phyloP scores from a whole-genome alignment of 179 eudicot species.

The Sideroxylon spinosum region DNA sequence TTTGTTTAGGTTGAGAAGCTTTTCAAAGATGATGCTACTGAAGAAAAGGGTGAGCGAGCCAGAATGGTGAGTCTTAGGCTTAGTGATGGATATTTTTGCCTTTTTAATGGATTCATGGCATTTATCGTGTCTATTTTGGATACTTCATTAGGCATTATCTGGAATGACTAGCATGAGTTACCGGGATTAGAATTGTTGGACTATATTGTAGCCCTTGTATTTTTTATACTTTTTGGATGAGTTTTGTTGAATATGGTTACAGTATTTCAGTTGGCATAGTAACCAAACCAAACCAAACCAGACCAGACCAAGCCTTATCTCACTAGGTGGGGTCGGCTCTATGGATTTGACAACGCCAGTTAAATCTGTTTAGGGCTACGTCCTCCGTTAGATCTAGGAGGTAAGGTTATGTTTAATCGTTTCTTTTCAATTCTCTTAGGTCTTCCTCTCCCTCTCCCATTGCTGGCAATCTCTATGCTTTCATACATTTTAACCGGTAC shows the following conservation, averaged over 20 bases:
- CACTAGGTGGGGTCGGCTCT: too few relatives aligned
- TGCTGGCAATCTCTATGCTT: too few relatives aligned
- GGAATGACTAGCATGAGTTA: neutral
- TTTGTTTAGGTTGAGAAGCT: slow-evolving; percentile 49
- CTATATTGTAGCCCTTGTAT: neutral
- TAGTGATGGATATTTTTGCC: neutral
- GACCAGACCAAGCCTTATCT: too few relatives aligned
- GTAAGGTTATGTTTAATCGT: too few relatives aligned
- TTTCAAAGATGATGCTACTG: slow-evolving; percentile 87
- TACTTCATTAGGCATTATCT: neutral
- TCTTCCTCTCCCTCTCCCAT: too few relatives aligned
- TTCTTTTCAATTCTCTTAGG: too few relatives aligned
- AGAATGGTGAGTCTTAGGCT: slow-evolving; percentile 62
- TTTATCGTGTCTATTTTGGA: neutral
- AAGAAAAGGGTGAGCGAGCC: slow-evolving; percentile 96
- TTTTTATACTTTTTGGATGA: neutral
- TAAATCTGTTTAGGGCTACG: too few relatives aligned
- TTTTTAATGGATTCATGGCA: neutral
- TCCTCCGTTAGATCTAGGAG: too few relatives aligned
- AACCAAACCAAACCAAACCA: too few relatives aligned
- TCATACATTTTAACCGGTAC: too few relatives aligned
- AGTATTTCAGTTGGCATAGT: neutral
- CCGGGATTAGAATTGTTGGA: neutral
- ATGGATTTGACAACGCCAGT: too few relatives aligned
- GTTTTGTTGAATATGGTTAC: neutral